These are phyloP conservation scores for Truncatella angustata DNA, from an alignment of 2,329 filamentous ascomycete genomes.

Conservation along the genomic window DNA sequence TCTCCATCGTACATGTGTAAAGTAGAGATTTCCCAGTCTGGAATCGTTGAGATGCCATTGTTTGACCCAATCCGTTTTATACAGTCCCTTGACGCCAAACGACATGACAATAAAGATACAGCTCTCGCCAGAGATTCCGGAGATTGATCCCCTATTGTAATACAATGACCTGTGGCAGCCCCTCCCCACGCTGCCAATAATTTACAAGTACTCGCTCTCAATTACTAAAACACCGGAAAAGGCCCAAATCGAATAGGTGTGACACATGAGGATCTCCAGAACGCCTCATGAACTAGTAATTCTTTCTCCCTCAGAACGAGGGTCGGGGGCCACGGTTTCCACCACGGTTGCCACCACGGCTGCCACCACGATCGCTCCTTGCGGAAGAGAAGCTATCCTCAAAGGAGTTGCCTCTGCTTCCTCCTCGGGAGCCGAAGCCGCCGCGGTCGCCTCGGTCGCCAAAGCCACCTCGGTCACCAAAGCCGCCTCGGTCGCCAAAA, in stretches of 20 bases:
- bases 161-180: not conserved
- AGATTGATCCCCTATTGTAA: not conserved
- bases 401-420: not conserved
- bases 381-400: too few relatives aligned
- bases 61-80: not conserved
- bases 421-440: not conserved
- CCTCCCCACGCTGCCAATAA: not conserved
- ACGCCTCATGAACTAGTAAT: too few relatives aligned
- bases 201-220: not conserved
- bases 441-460: slow-evolving; percentile 14
- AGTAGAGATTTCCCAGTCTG: slow-evolving; percentile 3
- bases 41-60: not conserved
- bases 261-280: too few relatives aligned
- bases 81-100: not conserved
- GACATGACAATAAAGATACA: not conserved
- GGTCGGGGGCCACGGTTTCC: not conserved
- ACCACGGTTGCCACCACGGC: not conserved
- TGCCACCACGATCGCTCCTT: not conserved
- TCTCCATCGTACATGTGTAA: not conserved
- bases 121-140: not conserved
- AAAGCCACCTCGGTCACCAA: slow-evolving; percentile 15
- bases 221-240: too few relatives aligned
- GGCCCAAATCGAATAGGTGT: too few relatives aligned
- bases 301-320: not conserved
- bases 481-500: slow-evolving; percentile 13